phyloP scores from a whole-genome alignment of 1,139 yeast genomes.

The Suhomyces choctaworum region DNA sequence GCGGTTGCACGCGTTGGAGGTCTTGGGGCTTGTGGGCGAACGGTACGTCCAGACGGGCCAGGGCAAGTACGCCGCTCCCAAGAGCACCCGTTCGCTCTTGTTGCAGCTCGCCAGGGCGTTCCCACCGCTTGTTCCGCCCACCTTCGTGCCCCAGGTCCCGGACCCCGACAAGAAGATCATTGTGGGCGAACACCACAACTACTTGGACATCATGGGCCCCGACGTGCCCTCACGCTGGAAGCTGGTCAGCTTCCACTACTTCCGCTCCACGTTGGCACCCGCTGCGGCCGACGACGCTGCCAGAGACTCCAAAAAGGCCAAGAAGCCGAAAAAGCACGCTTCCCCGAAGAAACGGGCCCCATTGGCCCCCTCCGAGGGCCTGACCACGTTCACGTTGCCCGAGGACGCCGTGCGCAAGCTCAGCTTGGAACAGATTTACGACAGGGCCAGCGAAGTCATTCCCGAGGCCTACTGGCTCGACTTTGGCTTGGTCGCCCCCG shows the following conservation, averaged over 20 bases:
- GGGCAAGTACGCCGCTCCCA: constrained; percentile 44
- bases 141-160: constrained; percentile 25
- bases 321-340: constrained; percentile 2
- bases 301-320: constrained; percentile 1
- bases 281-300: constrained; percentile 10
- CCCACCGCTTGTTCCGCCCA: constrained; percentile 53
- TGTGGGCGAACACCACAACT: constrained; percentile 51
- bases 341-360: constrained; percentile 5
- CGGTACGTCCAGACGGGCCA: constrained; percentile 23
- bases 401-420: constrained; percentile 52
- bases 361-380: constrained; percentile 36
- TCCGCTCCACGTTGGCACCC: constrained; percentile 22
- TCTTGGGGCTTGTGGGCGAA: constrained; percentile 63
- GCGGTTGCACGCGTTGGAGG: constrained; percentile 60
- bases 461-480: constrained; percentile 67
- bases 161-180: constrained; percentile 22
- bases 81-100: constrained; percentile 44
- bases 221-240: constrained; percentile 62
- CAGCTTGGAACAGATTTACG: constrained; percentile 64
- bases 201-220: constrained; percentile 53
- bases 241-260: constrained; percentile 56
- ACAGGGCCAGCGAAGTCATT: constrained; percentile 55
- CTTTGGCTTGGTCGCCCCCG: constrained; percentile 60
- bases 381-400: constrained; percentile 45
- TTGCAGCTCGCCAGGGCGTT: constrained; percentile 54